phyloP scores from a whole-genome alignment of 106 monocot genomes.

The Triglochin maritima region DNA sequence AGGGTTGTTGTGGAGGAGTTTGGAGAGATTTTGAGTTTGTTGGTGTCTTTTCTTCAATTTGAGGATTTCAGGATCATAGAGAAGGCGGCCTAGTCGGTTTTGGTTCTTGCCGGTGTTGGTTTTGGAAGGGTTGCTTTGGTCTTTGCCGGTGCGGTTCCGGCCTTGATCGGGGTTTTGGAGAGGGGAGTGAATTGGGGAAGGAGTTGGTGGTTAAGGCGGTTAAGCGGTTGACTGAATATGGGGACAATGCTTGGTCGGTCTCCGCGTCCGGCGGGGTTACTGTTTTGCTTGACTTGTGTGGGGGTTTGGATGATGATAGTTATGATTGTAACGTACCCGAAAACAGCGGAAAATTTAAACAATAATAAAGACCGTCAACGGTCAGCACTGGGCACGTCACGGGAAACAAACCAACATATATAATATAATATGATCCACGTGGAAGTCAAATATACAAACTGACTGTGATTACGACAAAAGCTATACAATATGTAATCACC shows the following conservation, averaged over 20 bases:
- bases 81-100: constrained; percentile 9
- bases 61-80: constrained; percentile 11
- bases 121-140: constrained; percentile 18
- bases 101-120: constrained; percentile 11
- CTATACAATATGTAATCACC: too few relatives aligned
- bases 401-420: too few relatives aligned
- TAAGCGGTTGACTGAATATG: constrained; percentile 41
- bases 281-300: constrained; percentile 29
- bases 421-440: too few relatives aligned
- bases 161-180: constrained; percentile 22
- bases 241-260: constrained; percentile 53
- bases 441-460: too few relatives aligned
- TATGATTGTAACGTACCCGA: too few relatives aligned
- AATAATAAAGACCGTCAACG: too few relatives aligned
- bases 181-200: constrained; percentile 13
- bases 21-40: constrained; percentile 3
- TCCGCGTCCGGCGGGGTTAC: constrained; percentile 61
- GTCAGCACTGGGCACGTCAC: too few relatives aligned
- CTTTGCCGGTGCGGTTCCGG: constrained; percentile 16
- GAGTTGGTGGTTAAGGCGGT: constrained; percentile 30
- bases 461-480: too few relatives aligned
- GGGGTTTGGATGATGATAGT: neutral
- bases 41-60: too few relatives aligned
- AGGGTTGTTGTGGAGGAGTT: constrained; percentile 19
- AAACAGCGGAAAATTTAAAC: too few relatives aligned